A percentile compares a stretch with the other conserved stretches of the same genome.
Conservation (phyloP, 352 stramenopile species). For the Achlya hypogyna region DNA sequence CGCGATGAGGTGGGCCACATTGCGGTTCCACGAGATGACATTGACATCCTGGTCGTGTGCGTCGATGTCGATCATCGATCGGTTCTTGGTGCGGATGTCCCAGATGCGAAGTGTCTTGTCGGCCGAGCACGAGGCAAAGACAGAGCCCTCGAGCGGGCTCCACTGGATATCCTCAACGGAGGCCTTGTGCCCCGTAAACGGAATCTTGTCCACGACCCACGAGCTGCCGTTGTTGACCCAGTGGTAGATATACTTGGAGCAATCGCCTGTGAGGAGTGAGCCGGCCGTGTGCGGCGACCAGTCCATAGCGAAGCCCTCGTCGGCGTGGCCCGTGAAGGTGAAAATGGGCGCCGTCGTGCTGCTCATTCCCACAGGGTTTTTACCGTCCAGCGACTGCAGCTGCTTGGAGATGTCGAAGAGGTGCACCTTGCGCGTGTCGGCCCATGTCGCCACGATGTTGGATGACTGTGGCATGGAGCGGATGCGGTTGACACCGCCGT, state of each 20-base stretch:
- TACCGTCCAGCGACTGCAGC: constrained; percentile 79
- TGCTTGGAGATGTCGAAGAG: constrained; percentile 93
- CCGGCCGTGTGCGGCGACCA: constrained; percentile 90
- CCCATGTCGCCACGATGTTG: constrained; percentile 96
- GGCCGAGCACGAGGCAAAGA: constrained; percentile 93
- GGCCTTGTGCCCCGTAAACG: constrained; percentile 85
- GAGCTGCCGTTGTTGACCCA: constrained; percentile 74
- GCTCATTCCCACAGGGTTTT: constrained; percentile 41
- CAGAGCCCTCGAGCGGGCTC: constrained; percentile 93
- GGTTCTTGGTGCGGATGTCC: constrained; percentile 90
- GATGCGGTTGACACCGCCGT: constrained; percentile 94
- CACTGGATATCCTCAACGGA: constrained; percentile 98
- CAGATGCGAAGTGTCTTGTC: constrained; percentile 95
- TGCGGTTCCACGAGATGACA: constrained; percentile 98
- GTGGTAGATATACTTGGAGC: constrained; percentile 94
- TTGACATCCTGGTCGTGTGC: constrained; percentile 97
- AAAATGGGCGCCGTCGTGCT: constrained; percentile 72
- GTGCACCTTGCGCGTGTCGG: constrained; percentile 92
- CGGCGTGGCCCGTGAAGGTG: constrained; percentile 92
- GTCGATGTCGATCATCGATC: constrained; percentile 90
- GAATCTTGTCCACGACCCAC: constrained; percentile 84
- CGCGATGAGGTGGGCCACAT: constrained; percentile 95
- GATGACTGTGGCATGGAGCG: constrained; percentile 92
- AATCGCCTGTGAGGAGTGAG: constrained; percentile 93
- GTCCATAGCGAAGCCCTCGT: constrained; percentile 98